These are phyloP conservation scores for Ceratobasidium theobromae DNA, from an alignment of 1,284 basidiomycete species.

Conservation along the genomic window DNA sequence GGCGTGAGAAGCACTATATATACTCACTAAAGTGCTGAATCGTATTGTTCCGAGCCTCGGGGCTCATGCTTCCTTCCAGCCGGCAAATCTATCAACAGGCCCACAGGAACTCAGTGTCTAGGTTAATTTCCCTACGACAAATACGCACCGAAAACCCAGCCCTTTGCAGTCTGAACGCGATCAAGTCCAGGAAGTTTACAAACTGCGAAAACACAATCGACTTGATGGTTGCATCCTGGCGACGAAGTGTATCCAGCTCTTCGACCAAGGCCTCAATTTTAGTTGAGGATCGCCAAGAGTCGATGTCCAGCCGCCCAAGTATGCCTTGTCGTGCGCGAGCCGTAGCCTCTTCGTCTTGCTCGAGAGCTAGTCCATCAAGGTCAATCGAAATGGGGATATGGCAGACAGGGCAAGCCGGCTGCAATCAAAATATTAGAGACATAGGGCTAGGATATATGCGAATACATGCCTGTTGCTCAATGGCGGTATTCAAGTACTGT, in stretches of 20 bases:
- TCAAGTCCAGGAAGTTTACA: constrained; percentile 81
- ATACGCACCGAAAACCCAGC: constrained; percentile 79
- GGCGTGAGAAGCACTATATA: background rate
- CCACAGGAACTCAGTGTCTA: no score
- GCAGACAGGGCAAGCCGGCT: constrained; percentile 96
- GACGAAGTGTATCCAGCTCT: constrained; percentile 82
- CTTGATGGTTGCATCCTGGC: constrained; percentile 90
- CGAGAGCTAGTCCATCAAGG: constrained; percentile 88
- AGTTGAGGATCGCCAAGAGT: constrained; percentile 90
- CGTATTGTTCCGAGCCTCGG: constrained; percentile 91
- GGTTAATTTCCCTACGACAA: no score
- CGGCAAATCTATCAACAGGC: constrained; percentile 94
- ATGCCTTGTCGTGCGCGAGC: constrained; percentile 84
- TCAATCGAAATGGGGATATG: constrained; percentile 93
- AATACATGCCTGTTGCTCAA: constrained; percentile 64
- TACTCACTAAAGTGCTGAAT: constrained; percentile 86
- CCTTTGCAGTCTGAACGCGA: constrained; percentile 88
- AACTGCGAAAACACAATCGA: constrained; percentile 96
- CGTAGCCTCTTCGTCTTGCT: constrained; percentile 65
- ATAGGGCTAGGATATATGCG: constrained; percentile 29
- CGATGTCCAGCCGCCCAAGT: constrained; percentile 83
- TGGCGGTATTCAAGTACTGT: constrained; percentile 82
- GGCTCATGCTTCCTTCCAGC: constrained; percentile 95
- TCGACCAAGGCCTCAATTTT: constrained; percentile 98
- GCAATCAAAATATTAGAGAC: background rate